Evolutionary conservation across 2,329 filamentous ascomycete species (phyloP).

Genomic region (Exophiala bonariae): DNA sequence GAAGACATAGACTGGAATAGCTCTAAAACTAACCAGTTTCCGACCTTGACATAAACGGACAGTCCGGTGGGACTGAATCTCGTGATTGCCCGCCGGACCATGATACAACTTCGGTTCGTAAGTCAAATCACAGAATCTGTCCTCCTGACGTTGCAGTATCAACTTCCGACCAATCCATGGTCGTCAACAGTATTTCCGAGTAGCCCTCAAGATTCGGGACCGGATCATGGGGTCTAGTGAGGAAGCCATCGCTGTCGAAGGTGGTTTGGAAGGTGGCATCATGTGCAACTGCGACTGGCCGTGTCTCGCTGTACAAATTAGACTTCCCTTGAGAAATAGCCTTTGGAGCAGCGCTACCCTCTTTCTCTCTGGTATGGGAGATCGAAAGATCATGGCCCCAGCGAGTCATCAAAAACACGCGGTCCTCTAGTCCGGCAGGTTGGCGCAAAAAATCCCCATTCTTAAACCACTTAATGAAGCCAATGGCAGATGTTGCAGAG

Average conservation of each 20-base stretch:
- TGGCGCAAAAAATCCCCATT: conserved; percentile 1
- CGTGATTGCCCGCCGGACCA: not conserved
- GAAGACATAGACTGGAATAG: conserved; percentile 1
- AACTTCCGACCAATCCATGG: not conserved
- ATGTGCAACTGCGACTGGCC: no score
- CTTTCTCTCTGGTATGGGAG: no score
- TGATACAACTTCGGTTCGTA: no score
- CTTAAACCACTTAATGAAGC: conserved; percentile 7
- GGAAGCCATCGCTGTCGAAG: not conserved
- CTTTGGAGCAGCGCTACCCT: no score
- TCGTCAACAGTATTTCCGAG: conserved; percentile 1
- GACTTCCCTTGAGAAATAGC: no score
- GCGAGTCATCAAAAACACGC: no score
- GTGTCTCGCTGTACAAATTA: no score
- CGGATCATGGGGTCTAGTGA: not conserved
- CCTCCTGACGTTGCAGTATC: no score
- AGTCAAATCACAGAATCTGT: no score
- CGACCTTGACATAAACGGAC: not conserved
- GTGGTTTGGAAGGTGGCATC: no score
- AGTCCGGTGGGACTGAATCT: not conserved
- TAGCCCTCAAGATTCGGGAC: not conserved
- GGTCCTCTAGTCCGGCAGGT: not conserved
- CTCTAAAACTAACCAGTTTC: not conserved
- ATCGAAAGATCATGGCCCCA: no score
- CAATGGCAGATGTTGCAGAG: conserved; percentile 3